Conservation (phyloP, 2,329 filamentous ascomycete genomes). For the Aspergillus fijiensis region DNA sequence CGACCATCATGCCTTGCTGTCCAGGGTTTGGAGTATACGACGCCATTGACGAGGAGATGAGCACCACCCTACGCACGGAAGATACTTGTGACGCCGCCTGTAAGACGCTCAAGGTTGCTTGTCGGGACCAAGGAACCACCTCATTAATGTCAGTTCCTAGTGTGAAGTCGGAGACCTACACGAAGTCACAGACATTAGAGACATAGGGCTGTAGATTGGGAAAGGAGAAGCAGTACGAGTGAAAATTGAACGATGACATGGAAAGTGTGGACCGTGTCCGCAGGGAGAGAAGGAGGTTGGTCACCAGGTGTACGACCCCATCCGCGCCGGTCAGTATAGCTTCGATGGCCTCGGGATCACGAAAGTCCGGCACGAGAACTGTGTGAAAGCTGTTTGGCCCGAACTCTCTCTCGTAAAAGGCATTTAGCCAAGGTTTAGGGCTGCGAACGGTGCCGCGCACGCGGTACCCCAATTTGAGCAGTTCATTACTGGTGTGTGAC, state of each 20-base stretch:
- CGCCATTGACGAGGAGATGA: slow-evolving; percentile 19
- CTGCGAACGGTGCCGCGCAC: slow-evolving; percentile 47
- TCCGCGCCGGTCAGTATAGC: too few species aligned
- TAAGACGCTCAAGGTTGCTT: too few species aligned
- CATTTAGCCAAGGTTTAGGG: slow-evolving; percentile 34
- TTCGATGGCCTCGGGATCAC: neutral
- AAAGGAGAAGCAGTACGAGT: too few species aligned
- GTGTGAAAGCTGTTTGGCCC: neutral
- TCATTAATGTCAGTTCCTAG: neutral
- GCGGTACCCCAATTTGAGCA: slow-evolving; percentile 43
- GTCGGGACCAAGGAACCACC: too few species aligned
- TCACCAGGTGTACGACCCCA: too few species aligned
- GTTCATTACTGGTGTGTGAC: slow-evolving; percentile 39
- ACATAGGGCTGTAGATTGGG: too few species aligned
- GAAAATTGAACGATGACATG: too few species aligned
- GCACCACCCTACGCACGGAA: slow-evolving; percentile 17
- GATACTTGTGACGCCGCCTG: too few species aligned
- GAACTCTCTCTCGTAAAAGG: slow-evolving; percentile 25
- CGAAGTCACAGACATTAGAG: too few species aligned
- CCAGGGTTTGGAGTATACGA: neutral
- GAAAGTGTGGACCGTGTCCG: too few species aligned
- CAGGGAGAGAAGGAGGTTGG: too few species aligned
- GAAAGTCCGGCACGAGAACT: neutral
- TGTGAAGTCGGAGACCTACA: slow-evolving; percentile 6
- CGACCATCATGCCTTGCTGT: slow-evolving; percentile 10